Evolutionary conservation across 345 rosid species (phyloP).

Genomic region (Rhodomyrtus tomentosa): DNA sequence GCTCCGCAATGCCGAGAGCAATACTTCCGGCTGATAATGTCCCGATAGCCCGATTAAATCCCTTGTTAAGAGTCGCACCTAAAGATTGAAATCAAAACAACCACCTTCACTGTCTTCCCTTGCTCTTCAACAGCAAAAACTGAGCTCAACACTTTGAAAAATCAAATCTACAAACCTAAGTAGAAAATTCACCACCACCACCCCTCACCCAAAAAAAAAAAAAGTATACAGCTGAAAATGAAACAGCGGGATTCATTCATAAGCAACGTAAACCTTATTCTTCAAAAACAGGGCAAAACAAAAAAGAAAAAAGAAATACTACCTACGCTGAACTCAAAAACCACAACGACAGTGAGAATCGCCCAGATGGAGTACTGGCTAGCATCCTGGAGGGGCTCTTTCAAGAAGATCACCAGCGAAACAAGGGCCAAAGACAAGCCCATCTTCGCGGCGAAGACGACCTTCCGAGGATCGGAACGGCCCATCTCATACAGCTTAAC

Average conservation of each 20-base stretch:
- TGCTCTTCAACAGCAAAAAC: neutral
- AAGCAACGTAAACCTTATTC: neutral
- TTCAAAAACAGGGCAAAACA: neutral
- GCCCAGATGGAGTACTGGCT: constrained; percentile 79
- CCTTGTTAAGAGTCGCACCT: constrained; percentile 88
- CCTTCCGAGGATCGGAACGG: constrained; percentile 48
- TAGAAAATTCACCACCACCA: neutral
- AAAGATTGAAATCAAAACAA: neutral
- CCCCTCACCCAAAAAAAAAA: neutral
- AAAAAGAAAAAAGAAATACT: neutral
- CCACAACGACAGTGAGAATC: constrained; percentile 74
- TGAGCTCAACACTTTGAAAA: neutral
- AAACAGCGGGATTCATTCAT: neutral
- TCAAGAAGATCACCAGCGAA: constrained; percentile 49
- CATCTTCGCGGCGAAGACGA: constrained; percentile 58
- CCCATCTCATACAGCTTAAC: constrained; percentile 46
- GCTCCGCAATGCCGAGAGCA: constrained; percentile 67
- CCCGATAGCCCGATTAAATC: constrained; percentile 82
- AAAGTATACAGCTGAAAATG: neutral
- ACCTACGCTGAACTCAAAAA: constrained; percentile 83
- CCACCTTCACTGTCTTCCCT: neutral
- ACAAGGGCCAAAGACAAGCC: constrained; percentile 45
- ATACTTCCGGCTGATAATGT: constrained; percentile 80
- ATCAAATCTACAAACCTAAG: neutral
- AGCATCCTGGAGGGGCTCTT: constrained; percentile 26